phyloP scores from a whole-genome alignment of 2,329 filamentous ascomycete species.

The Aspergillus nomiae region DNA sequence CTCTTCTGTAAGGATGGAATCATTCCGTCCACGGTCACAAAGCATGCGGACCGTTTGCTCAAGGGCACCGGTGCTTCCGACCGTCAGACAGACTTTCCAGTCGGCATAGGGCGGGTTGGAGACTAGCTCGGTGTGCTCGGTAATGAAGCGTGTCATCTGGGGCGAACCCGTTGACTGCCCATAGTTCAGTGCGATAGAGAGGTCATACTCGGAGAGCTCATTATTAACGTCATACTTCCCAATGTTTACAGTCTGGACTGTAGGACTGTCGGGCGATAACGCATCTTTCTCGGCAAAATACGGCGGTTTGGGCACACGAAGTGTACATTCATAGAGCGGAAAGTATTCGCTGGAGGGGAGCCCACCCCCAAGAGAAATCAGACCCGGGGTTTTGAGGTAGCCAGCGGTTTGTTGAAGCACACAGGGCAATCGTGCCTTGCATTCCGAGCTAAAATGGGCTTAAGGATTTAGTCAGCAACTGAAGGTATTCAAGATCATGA shows the following conservation, averaged over 20 bases:
- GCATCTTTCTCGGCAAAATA: not conserved
- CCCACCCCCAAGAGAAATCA: slow-evolving; percentile 27
- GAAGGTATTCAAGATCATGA: not conserved
- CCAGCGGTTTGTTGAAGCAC: not conserved
- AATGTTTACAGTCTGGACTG: not conserved
- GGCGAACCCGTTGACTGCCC: slow-evolving; percentile 77
- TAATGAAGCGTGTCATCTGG: slow-evolving; percentile 80
- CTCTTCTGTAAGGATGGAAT: not conserved
- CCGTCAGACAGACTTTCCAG: not conserved
- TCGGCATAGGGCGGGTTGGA: slow-evolving; percentile 67
- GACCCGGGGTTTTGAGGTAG: not conserved
- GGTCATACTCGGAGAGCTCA: slow-evolving; percentile 54
- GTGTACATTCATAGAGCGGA: not conserved
- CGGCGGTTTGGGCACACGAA: not conserved
- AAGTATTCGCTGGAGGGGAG: not conserved
- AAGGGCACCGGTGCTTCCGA: not conserved
- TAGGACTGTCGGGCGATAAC: not conserved
- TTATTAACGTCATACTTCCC: not conserved
- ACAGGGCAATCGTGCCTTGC: not conserved
- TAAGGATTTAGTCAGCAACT: not conserved
- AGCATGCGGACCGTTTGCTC: not conserved
- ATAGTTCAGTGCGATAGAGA: slow-evolving; percentile 84
- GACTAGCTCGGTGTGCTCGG: slow-evolving; percentile 87
- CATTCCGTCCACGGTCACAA: not conserved
- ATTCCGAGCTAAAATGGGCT: not conserved